phyloP scores from a whole-genome alignment of 495 filamentous ascomycete genomes.

The Podospora sp. region DNA sequence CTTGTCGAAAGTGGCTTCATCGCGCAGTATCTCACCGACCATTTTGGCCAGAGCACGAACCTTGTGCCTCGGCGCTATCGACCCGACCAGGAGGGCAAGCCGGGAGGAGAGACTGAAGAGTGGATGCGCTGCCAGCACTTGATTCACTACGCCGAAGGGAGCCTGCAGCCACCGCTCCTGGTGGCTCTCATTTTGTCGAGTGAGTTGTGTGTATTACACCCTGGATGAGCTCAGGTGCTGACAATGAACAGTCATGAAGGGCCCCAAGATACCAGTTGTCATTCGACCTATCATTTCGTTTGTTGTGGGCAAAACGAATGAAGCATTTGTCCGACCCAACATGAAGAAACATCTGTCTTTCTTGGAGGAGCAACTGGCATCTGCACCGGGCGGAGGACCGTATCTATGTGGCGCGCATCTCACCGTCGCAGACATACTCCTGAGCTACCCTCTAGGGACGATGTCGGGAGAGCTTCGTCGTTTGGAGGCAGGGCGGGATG shows the following conservation, averaged over 20 bases:
- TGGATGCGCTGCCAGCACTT: conserved; percentile 78
- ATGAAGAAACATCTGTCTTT: conserved; percentile 68
- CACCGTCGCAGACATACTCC: conserved; percentile 78
- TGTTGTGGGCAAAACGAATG: conserved; percentile 64
- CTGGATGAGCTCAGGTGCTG: neutral
- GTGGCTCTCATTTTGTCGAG: conserved; percentile 22
- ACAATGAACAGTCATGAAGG: conserved; percentile 48
- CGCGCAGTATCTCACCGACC: conserved; percentile 76
- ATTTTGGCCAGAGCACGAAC: conserved; percentile 56
- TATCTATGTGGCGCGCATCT: conserved; percentile 74
- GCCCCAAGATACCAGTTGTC: conserved; percentile 77
- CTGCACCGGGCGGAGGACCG: conserved; percentile 56
- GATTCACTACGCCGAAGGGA: conserved; percentile 79
- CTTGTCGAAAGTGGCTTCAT: conserved; percentile 82
- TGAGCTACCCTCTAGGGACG: conserved; percentile 72
- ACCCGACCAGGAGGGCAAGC: conserved; percentile 53
- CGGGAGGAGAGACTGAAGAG: conserved; percentile 71
- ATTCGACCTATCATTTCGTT: conserved; percentile 71
- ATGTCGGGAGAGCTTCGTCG: conserved; percentile 61
- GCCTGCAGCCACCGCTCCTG: conserved; percentile 31
- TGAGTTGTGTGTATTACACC: neutral
- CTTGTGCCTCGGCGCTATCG: conserved; percentile 67
- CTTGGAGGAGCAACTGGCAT: conserved; percentile 69
- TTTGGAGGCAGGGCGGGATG: conserved; percentile 27
- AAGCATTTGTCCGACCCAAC: conserved; percentile 63